Percentiles rank a stretch among this genome's conserved stretches.
Conservation (phyloP, 495 filamentous ascomycete genomes). For the Xylaria sp. region DNA sequence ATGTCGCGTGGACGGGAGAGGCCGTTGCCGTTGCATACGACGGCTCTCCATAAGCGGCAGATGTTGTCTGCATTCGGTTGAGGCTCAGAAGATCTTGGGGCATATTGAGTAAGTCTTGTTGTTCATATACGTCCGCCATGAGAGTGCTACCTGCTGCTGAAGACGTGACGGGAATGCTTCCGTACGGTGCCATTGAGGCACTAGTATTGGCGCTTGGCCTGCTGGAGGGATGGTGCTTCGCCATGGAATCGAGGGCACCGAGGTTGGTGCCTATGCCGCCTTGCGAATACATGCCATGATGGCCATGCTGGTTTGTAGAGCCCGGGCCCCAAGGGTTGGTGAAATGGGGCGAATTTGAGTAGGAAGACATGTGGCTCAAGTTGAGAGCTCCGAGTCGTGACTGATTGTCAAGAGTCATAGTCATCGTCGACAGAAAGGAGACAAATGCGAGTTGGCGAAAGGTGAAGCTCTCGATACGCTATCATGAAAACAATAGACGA, state of each 20-base stretch:
- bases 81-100: constrained; percentile 74
- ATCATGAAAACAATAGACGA: constrained; percentile 21
- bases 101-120: constrained; percentile 74
- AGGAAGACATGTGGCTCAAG: constrained; percentile 76
- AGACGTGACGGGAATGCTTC: constrained; percentile 70
- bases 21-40: constrained; percentile 58
- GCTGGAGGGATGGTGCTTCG: constrained; percentile 55
- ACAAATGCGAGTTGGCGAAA: constrained; percentile 14
- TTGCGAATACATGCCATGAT: constrained; percentile 65
- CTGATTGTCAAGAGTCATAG: constrained; percentile 87
- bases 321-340: constrained; percentile 87
- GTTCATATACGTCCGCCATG: constrained; percentile 67
- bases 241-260: constrained; percentile 50
- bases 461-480: constrained; percentile 17
- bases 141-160: constrained; percentile 77
- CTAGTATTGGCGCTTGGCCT: constrained; percentile 64
- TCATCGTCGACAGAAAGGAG: constrained; percentile 59
- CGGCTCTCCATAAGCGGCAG: constrained; percentile 56
- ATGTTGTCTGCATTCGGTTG: constrained; percentile 58
- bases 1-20: constrained; percentile 68
- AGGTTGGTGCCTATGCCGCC: constrained; percentile 57
- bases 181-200: constrained; percentile 75
- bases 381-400: constrained; percentile 83
- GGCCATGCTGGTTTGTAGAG: constrained; percentile 57
- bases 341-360: constrained; percentile 76